phyloP scores from a whole-genome alignment of 179 eudicot species.

The Silene vulgaris region DNA sequence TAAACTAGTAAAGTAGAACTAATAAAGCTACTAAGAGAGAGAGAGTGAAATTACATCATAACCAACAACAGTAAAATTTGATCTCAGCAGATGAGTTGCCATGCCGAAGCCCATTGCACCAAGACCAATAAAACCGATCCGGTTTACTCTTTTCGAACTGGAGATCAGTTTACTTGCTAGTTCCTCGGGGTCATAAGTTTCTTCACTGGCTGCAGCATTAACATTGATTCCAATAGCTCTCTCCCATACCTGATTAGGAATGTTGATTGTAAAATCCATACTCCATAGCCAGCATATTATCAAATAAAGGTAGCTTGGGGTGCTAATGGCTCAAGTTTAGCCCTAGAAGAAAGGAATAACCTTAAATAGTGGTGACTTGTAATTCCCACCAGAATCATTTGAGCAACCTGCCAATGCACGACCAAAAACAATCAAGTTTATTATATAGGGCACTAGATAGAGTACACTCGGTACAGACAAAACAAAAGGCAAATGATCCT shows the following conservation, averaged over 20 bases:
- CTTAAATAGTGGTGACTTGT: constrained; percentile 56
- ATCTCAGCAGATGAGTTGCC: constrained; percentile 88
- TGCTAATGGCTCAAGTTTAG: background rate
- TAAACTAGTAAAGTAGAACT: background rate
- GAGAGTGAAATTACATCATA: constrained; percentile 58
- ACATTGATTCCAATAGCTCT: constrained; percentile 62
- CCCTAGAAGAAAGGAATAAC: constrained; percentile 30
- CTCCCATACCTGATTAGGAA: constrained; percentile 63
- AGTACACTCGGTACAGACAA: background rate
- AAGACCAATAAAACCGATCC: constrained; percentile 88
- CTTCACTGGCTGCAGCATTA: constrained; percentile 62
- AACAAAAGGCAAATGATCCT: background rate
- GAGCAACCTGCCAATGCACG: constrained; percentile 42
- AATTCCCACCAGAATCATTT: constrained; percentile 33
- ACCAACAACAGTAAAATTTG: constrained; percentile 69
- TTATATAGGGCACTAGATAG: background rate
- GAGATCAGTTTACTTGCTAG: constrained; percentile 47
- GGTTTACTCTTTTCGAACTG: constrained; percentile 44
- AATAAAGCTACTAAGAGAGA: constrained; percentile 8
- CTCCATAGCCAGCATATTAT: constrained; percentile 2
- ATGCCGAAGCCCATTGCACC: constrained; percentile 99
- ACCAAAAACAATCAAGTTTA: constrained; percentile 8
- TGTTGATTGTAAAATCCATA: constrained; percentile 11
- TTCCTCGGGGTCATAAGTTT: constrained; percentile 65
- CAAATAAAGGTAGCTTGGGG: background rate